Evolutionary conservation across 208 protist species (phyloP).

Genomic region (Leishmania mexicana): DNA sequence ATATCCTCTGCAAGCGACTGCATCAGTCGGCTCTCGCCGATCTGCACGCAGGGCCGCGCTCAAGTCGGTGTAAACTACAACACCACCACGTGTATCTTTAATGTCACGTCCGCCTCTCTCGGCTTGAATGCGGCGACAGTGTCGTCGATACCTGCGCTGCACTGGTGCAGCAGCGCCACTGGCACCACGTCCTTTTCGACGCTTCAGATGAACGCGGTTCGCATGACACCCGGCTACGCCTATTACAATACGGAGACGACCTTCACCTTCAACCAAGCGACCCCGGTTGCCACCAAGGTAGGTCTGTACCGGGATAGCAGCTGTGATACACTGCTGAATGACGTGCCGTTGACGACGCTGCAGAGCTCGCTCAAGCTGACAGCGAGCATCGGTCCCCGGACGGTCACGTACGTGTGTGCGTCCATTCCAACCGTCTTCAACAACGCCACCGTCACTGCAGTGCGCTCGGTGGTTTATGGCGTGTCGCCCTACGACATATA

Average conservation of each 20-base stretch:
- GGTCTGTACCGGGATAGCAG: constrained; percentile 41
- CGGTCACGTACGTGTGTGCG: constrained; percentile 47
- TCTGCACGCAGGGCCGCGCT: constrained; percentile 41
- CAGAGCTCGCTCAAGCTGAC: constrained; percentile 9
- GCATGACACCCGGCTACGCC: constrained; percentile 32
- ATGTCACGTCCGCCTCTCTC: constrained; percentile 30
- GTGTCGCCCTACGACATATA: constrained; percentile 34
- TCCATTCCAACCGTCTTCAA: constrained; percentile 32
- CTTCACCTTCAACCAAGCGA: constrained; percentile 41
- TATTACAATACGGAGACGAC: constrained; percentile 18
- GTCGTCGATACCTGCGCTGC: constrained; percentile 37
- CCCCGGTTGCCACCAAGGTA: constrained; percentile 45
- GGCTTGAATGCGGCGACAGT: constrained; percentile 26
- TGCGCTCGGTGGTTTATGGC: constrained; percentile 26
- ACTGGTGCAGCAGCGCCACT: constrained; percentile 53
- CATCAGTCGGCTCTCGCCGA: constrained; percentile 12
- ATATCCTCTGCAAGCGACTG: constrained; percentile 36
- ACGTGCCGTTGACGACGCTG: constrained; percentile 9
- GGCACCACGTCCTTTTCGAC: constrained; percentile 19
- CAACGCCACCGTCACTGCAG: constrained; percentile 24
- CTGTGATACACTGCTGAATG: constrained; percentile 24
- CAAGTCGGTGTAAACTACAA: constrained; percentile 28
- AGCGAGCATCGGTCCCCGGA: constrained; percentile 17
- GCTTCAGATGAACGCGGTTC: constrained; percentile 43
- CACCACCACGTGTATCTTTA: constrained; percentile 52